Evolutionary conservation across 2,329 filamentous ascomycete species (phyloP), one percentile per base, ranked within the genome.

Genomic region (Phyllachora maydis): DNA sequence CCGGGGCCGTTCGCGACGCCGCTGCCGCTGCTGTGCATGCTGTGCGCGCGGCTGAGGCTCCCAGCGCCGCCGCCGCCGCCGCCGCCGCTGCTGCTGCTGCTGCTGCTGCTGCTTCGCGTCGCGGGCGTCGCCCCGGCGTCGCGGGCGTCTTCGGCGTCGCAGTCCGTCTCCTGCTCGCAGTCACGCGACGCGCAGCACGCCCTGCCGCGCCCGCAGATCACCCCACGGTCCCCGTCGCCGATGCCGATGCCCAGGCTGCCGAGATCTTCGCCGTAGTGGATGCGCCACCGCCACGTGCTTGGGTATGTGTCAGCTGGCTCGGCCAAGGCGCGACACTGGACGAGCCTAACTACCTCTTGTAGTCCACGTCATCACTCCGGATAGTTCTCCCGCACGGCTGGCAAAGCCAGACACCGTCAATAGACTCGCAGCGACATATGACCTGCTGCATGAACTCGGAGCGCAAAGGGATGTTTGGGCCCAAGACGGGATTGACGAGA

Each of bases 221-320:
- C 81, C 15, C 82, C 83, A 35, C 85, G 73, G 37, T 82, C 72
- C 16, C 81, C 82, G 35, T 91, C 79, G 20, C 82, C 81, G 15
- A 91, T 79, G 4, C 83, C 83, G 0, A 77, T 83, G 13, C 82
- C 81, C 1, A 90, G 57, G 3, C 79, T 78, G 11, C 69, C 71
- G 3, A 83, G 74, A 1, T 79, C 69, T 33, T 79, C 75, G 10
- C 72, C 73, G 43, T 92, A 93, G 13, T 79, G 68, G 19, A 67
- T 78, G 23, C 83, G 71, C 83, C 83, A 93, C 30, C 68, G 75
- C 82, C 83, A 93, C 26, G 83, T 78, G 4, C 64, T 69, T 28
- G 16, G 15, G 8, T n/a, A 22, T 12, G n/a, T 16, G 9, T 18
- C 13, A 16, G 12, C 14, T 11, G 12, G 22, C 24, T 11, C 18